These are phyloP conservation scores for Xylaria telfairii DNA, from an alignment of 495 filamentous ascomycete species.

Conservation along the genomic window DNA sequence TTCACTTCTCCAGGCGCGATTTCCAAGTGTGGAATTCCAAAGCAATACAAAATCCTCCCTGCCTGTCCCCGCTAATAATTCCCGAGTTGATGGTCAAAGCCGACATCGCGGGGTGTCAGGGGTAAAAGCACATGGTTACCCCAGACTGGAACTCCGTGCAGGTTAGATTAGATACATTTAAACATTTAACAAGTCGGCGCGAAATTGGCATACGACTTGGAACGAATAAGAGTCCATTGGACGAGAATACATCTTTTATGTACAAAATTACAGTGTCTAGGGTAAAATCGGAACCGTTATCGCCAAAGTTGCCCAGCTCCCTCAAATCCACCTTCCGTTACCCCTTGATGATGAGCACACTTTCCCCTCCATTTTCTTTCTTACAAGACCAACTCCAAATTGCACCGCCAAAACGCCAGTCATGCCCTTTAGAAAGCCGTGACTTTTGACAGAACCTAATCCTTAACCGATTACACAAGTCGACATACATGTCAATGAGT, in stretches of 20 bases:
- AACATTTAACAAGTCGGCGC: background rate
- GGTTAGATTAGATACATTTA: background rate
- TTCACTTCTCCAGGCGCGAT: background rate
- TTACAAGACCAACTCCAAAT: conserved; percentile 25
- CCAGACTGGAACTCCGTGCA: background rate
- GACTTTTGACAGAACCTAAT: conserved; percentile 32
- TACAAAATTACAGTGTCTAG: conserved; percentile 35
- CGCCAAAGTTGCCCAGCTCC: background rate
- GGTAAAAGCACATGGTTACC: background rate
- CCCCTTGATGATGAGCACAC: conserved; percentile 19
- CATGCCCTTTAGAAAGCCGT: conserved; percentile 37
- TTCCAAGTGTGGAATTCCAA: background rate
- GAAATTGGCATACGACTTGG: background rate
- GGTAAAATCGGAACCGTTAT: conserved; percentile 15
- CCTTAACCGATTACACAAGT: conserved; percentile 37
- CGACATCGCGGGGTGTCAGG: background rate
- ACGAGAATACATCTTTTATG: conserved; percentile 30
- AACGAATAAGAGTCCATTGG: conserved; percentile 29
- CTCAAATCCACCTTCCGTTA: conserved; percentile 13
- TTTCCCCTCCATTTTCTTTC: conserved; percentile 19
- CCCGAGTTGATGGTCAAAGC: background rate
- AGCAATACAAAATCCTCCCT: background rate
- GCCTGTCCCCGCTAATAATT: background rate
- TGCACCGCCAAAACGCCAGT: conserved; percentile 39
- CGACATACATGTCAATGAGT: conserved; percentile 76